A percentile compares a stretch with the other conserved stretches of the same genome.
phyloP scores from a whole-genome alignment of 1,139 yeast genomes.

The Candida neerlandica region DNA sequence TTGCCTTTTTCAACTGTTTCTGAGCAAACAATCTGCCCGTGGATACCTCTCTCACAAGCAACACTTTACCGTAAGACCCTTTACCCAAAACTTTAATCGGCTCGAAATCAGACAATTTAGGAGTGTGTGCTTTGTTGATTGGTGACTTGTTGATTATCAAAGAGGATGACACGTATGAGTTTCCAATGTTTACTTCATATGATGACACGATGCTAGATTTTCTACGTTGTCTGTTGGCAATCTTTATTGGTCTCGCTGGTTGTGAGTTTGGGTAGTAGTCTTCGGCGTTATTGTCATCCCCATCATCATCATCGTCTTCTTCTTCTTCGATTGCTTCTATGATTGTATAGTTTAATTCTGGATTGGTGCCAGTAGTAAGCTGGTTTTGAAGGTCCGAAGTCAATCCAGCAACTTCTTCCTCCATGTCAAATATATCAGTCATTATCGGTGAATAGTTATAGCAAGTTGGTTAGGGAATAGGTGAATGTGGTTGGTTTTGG shows the following conservation, averaged over 20 bases:
- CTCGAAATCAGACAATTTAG: slow-evolving; percentile 61
- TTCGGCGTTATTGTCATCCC: slow-evolving; percentile 7
- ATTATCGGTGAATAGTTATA: slow-evolving; percentile 9
- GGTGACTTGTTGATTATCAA: slow-evolving; percentile 21
- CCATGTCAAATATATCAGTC: slow-evolving; percentile 20
- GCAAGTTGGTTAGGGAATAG: neutral
- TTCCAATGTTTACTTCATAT: slow-evolving; percentile 17
- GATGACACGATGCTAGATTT: slow-evolving; percentile 22
- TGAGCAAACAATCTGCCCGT: slow-evolving; percentile 82
- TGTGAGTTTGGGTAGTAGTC: slow-evolving; percentile 11
- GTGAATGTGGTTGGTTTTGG: too few species aligned
- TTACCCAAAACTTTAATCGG: slow-evolving; percentile 83
- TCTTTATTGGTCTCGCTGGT: slow-evolving; percentile 13
- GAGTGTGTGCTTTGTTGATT: slow-evolving; percentile 15
- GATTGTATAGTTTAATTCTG: slow-evolving; percentile 13
- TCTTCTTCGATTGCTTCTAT: slow-evolving; percentile 13
- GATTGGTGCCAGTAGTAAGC: neutral
- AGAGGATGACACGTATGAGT: slow-evolving; percentile 17
- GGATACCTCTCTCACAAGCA: slow-evolving; percentile 67
- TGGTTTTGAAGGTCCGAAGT: slow-evolving; percentile 4
- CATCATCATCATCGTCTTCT: slow-evolving; percentile 7
- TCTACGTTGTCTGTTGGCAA: slow-evolving; percentile 15
- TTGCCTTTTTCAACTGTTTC: slow-evolving; percentile 83
- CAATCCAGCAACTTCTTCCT: slow-evolving; percentile 12
- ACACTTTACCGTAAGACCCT: slow-evolving; percentile 90